These are phyloP conservation scores for Glutinoglossum americanum DNA, from an alignment of 495 filamentous ascomycete species.

Conservation along the genomic window DNA sequence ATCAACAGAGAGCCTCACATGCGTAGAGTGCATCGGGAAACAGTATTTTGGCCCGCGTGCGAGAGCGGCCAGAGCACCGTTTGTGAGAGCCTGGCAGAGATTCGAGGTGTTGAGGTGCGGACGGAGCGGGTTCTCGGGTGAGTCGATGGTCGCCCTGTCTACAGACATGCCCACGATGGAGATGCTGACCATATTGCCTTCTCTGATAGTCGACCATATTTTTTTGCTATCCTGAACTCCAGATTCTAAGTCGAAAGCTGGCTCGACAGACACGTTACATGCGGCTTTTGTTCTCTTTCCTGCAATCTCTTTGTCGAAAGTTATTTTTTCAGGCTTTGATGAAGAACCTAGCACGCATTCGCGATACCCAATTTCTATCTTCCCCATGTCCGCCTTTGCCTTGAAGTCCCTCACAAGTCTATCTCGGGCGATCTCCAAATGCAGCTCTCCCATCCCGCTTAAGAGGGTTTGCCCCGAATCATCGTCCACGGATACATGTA, in stretches of 20 bases:
- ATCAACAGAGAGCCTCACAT: constrained; percentile 47
- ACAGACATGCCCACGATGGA: constrained; percentile 18
- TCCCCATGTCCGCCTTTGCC: constrained; percentile 73
- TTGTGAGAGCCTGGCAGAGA: constrained; percentile 43
- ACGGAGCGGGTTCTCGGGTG: constrained; percentile 22
- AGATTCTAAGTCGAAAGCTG: constrained; percentile 15
- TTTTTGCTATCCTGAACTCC: constrained; percentile 12
- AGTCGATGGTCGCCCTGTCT: constrained; percentile 15
- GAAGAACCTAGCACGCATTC: constrained; percentile 39
- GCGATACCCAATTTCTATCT: constrained; percentile 86
- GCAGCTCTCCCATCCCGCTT: constrained; percentile 94
- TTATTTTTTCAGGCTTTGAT: constrained; percentile 29
- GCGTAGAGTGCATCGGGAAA: constrained; percentile 51
- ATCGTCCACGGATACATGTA: constrained; percentile 67
- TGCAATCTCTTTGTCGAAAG: constrained; percentile 59
- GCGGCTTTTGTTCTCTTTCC: constrained; percentile 59
- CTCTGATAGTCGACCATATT: constrained; percentile 4
- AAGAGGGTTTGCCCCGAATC: constrained; percentile 86
- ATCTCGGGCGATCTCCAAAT: constrained; percentile 85
- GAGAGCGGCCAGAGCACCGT: constrained; percentile 67
- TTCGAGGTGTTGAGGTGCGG: constrained; percentile 31
- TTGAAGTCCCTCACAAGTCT: constrained; percentile 76
- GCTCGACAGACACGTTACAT: constrained; percentile 45
- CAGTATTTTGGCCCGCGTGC: constrained; percentile 59
- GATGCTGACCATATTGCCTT: constrained; percentile 41